Conservation (phyloP, 2,329 filamentous ascomycete genomes). For the Colletotrichum lentis region DNA sequence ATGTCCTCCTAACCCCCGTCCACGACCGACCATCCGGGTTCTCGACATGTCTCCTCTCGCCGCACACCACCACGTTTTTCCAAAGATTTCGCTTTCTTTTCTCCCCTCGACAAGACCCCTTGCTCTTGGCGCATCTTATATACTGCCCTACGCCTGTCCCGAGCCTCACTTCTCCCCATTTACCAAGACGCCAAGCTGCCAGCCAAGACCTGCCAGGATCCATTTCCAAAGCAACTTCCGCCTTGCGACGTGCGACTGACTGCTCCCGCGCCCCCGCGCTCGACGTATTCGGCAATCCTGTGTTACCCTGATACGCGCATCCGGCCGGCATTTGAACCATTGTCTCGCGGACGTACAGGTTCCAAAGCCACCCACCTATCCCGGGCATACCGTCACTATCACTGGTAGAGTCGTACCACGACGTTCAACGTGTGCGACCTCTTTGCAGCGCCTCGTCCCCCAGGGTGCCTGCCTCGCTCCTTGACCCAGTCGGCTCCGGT, state of each 20-base stretch:
- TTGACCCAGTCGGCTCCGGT: background rate
- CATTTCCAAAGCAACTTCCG: constrained; percentile 4
- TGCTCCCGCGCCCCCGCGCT: constrained; percentile 4
- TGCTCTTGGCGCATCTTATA: constrained; percentile 31
- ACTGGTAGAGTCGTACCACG: background rate
- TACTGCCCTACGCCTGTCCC: constrained; percentile 18
- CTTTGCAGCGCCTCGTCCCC: background rate
- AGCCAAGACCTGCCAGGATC: constrained; percentile 30
- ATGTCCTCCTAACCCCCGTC: constrained; percentile 23
- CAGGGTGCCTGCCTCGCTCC: background rate
- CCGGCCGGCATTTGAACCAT: constrained; percentile 5
- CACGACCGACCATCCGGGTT: constrained; percentile 35
- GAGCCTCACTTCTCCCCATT: constrained; percentile 5
- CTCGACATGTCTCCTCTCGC: constrained; percentile 16
- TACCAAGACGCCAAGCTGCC: constrained; percentile 36
- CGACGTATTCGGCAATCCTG: constrained; percentile 16
- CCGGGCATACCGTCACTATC: background rate
- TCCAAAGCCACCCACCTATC: background rate
- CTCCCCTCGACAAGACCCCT: background rate
- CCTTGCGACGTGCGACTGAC: background rate
- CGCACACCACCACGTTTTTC: background rate
- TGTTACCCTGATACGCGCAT: background rate
- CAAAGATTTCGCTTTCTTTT: background rate
- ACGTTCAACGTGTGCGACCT: constrained; percentile 3
- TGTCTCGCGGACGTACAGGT: constrained; percentile 11